A percentile compares a stretch with the other conserved stretches of the same genome.
Conservation (phyloP, 306 rosid genomes). For the Trichosanthes truncata region DNA sequence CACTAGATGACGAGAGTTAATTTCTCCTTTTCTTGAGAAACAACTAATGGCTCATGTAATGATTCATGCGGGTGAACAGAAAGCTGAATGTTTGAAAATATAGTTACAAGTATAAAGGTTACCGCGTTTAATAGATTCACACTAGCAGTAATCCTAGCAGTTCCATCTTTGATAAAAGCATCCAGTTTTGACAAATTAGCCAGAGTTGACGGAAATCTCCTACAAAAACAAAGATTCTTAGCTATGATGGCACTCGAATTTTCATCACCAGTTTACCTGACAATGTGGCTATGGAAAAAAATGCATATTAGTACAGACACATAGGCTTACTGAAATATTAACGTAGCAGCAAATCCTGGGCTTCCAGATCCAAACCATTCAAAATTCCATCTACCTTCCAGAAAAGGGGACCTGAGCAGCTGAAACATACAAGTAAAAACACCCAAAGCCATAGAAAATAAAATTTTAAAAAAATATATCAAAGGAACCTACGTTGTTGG, state of each 20-base stretch:
- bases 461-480: background rate
- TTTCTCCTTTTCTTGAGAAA: background rate
- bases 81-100: background rate
- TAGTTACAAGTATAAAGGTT: conserved; percentile 10
- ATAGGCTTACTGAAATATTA: conserved; percentile 66
- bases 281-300: conserved; percentile 1
- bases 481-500: conserved; percentile 72
- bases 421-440: conserved; percentile 26
- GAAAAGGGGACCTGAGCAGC: conserved; percentile 82
- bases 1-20: background rate
- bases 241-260: conserved; percentile 7
- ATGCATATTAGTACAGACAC: background rate
- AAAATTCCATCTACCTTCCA: conserved; percentile 92
- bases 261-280: background rate
- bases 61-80: background rate
- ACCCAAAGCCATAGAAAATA: conserved; percentile 16
- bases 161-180: conserved; percentile 61
- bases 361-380: conserved; percentile 89
- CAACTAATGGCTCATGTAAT: background rate
- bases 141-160: conserved; percentile 72
- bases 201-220: conserved; percentile 77
- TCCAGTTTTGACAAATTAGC: conserved; percentile 84
- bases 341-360: conserved; percentile 67
- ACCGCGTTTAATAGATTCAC: conserved; percentile 64
- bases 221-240: conserved; percentile 24